phyloP scores from a whole-genome alignment of 805 yeast genomes.

The Nakazawaea ernobii region DNA sequence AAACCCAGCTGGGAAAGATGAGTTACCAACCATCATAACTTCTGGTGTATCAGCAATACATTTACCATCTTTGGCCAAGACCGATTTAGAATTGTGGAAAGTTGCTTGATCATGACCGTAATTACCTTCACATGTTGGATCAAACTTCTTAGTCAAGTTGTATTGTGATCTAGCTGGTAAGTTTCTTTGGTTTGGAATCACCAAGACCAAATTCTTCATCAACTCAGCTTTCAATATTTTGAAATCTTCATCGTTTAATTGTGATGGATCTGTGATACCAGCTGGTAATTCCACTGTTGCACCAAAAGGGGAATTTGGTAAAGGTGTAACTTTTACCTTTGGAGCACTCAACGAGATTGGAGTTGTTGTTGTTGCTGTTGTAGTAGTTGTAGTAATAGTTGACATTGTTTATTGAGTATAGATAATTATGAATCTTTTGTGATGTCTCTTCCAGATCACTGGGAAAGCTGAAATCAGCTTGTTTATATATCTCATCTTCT shows the following conservation, averaged over 20 bases:
- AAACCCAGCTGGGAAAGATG: constrained; percentile 55
- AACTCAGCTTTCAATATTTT: constrained; percentile 55
- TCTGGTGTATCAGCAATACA: constrained; percentile 81
- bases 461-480: too few species aligned
- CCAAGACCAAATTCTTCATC: constrained; percentile 62
- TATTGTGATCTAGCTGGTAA: constrained; percentile 74
- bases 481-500: too few species aligned
- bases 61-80: constrained; percentile 74
- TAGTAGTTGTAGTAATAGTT: not conserved
- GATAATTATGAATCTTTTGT: too few species aligned
- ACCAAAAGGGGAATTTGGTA: constrained; percentile 55
- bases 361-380: not conserved
- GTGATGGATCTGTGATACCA: constrained; percentile 70
- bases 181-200: constrained; percentile 66
- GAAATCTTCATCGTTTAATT: constrained; percentile 62
- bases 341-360: constrained; percentile 4
- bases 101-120: constrained; percentile 82
- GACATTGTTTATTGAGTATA: too few species aligned
- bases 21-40: constrained; percentile 87
- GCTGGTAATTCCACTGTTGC: constrained; percentile 61
- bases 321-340: constrained; percentile 36
- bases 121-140: constrained; percentile 60
- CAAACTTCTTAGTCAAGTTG: constrained; percentile 69
- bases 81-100: constrained; percentile 58
- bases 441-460: too few species aligned